These are phyloP conservation scores for Misopates orontium DNA, from an alignment of 257 asterid species.

Conservation along the genomic window DNA sequence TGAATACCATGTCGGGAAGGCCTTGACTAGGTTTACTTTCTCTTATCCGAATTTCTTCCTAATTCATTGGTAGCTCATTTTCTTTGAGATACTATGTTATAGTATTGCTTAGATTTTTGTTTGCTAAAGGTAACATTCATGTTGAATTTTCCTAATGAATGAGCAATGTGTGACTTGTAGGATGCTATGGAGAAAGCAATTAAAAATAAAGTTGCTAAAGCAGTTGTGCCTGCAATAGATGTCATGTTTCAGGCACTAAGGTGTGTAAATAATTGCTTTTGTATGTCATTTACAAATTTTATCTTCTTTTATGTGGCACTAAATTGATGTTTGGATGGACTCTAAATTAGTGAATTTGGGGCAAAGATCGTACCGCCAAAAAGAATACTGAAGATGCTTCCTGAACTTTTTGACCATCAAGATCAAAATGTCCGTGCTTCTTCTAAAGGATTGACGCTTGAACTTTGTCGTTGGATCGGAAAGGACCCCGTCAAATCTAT, in stretches of 20 bases:
- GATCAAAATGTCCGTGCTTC: constrained; percentile 99
- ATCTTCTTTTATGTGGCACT: constrained; percentile 27
- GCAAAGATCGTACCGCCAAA: constrained; percentile 91
- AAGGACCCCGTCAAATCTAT: constrained; percentile 96
- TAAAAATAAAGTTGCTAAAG: constrained; percentile 93
- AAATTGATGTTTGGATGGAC: constrained; percentile 33
- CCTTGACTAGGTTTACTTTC: constrained; percentile 12
- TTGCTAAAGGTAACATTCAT: constrained; percentile 10
- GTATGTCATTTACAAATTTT: neutral
- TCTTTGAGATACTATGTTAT: neutral
- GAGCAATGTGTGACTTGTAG: constrained; percentile 42
- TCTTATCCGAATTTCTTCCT: constrained; percentile 15
- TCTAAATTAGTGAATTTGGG: constrained; percentile 86
- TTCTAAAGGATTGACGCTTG: constrained; percentile 91
- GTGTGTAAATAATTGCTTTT: constrained; percentile 43
- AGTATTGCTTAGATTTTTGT: constrained; percentile 15
- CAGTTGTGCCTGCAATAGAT: constrained; percentile 99
- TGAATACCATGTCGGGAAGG: constrained; percentile 4
- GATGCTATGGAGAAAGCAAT: constrained; percentile 99
- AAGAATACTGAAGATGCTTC: constrained; percentile 98
- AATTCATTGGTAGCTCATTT: neutral
- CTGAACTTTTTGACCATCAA: constrained; percentile 98
- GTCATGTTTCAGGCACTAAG: constrained; percentile 99
- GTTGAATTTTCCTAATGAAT: constrained; percentile 8
- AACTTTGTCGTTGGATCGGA: constrained; percentile 99